Base-by-base conservation (phyloP, 352 stramenopile species). In the Globisporangium camurandrum region DNA sequence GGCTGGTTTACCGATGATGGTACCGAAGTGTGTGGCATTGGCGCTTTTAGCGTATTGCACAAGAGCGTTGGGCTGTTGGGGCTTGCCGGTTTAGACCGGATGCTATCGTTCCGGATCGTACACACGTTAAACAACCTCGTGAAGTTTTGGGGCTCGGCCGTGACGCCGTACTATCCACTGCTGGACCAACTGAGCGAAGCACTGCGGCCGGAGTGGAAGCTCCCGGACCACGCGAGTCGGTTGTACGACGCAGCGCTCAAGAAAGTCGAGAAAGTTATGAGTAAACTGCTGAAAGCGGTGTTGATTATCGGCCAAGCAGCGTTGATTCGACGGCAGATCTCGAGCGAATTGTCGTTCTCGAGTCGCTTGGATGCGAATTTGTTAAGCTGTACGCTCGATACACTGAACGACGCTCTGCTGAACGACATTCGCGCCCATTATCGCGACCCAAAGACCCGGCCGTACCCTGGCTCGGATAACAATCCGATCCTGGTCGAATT, bases 241-340 rank as follows among this genome's bases (percentile, higher is more conserved):
- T 56, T 97, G 14, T 97, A 97, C 62, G 72, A 89, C 7, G 75
- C 75, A 22, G 87, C 84, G 23, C 53, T 95, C 26, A 97, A 96
- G 64, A 97, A 97, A 49, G 84, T 96, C 4, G 88, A 97, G 64
- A 96, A 96, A 60, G 82, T 97, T 31, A 96, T 97, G 85, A 92
- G 89, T 63, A 93, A 95, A 27, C 51, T 97, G 57, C 69, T 97
- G 27, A 96, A 96, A 50, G 88, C 86, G 20, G 82, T 97, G 51
- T 77, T 96, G 27, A 90, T 94, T 52, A 88, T 98, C 46, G 93
- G 93, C 24, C 93, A 97, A 54, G 85, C 86, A n/a, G 92, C 96
- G 53, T 74, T 98, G 12, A 86, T 98, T 30, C 79, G 92, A 30
- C 84, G 79, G 46, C 84, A 95, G 52, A 96, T 98, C 61, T 88